Percentiles rank a stretch among this genome's conserved stretches.
Evolutionary conservation across 805 yeast genomes (phyloP).

Genomic region (Isabelozyma pseudorhagii): DNA sequence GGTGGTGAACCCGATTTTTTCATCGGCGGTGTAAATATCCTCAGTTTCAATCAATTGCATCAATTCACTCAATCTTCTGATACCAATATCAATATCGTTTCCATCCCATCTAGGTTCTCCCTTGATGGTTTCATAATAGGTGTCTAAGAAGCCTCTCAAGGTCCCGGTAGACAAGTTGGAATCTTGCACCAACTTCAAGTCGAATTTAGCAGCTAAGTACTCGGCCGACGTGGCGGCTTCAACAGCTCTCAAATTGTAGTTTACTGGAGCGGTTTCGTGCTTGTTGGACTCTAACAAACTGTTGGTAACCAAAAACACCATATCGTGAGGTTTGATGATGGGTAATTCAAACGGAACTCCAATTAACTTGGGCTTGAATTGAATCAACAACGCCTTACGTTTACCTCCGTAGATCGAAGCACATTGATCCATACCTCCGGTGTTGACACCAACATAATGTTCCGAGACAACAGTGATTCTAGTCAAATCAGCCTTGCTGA

Average conservation of each 20-base stretch:
- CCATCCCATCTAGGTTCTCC: constrained; percentile 42
- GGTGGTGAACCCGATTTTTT: constrained; percentile 48
- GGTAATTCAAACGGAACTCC: constrained; percentile 59
- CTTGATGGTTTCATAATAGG: constrained; percentile 35
- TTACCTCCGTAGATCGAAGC: constrained; percentile 65
- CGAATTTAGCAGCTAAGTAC: constrained; percentile 48
- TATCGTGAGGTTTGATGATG: constrained; percentile 32
- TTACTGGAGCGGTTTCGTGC: constrained; percentile 65
- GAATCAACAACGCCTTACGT: constrained; percentile 55
- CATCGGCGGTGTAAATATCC: constrained; percentile 23
- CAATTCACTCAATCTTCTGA: constrained; percentile 37
- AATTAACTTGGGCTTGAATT: constrained; percentile 55
- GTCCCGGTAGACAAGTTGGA: constrained; percentile 58
- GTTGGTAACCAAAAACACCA: constrained; percentile 61
- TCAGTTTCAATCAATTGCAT: constrained; percentile 40
- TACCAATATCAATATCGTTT: constrained; percentile 40
- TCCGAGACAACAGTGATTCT: constrained; percentile 62
- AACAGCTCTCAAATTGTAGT: constrained; percentile 69
- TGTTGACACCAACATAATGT: constrained; percentile 69
- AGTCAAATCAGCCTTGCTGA: constrained; percentile 53
- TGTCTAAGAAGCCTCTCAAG: constrained; percentile 61
- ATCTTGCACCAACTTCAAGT: constrained; percentile 40
- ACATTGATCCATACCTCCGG: constrained; percentile 80
- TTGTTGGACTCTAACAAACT: constrained; percentile 62
- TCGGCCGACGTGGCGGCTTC: constrained; percentile 70